phyloP scores from a whole-genome alignment of 1,284 basidiomycete genomes.

The Ustilago crameri region DNA sequence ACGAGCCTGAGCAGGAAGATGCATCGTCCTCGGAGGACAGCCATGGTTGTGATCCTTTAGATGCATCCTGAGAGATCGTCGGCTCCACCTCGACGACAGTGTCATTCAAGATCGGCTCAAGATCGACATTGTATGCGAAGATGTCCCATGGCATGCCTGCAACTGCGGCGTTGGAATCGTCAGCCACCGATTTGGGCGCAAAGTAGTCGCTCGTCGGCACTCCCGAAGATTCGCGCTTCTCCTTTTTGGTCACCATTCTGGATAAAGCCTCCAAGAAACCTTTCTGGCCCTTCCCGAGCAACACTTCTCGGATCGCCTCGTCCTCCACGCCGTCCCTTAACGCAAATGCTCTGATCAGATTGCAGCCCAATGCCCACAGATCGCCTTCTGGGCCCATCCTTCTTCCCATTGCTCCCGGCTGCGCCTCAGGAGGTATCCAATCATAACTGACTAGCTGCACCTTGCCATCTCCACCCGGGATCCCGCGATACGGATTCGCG shows the following conservation, averaged over 20 bases:
- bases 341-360: slow-evolving; percentile 64
- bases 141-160: slow-evolving; percentile 28
- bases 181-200: slow-evolving; percentile 8
- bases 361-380: slow-evolving; percentile 64
- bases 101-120: slow-evolving; percentile 36
- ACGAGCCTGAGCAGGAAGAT: slow-evolving; percentile 11
- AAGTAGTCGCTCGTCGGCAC: slow-evolving; percentile 21
- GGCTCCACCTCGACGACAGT: slow-evolving; percentile 19
- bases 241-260: slow-evolving; percentile 22
- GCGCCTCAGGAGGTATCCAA: slow-evolving; percentile 65
- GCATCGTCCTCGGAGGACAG: background rate
- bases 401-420: slow-evolving; percentile 53
- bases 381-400: slow-evolving; percentile 63
- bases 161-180: background rate
- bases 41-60: background rate
- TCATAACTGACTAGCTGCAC: slow-evolving; percentile 63
- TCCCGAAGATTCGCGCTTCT: slow-evolving; percentile 2
- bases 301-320: slow-evolving; percentile 46
- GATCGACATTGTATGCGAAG: slow-evolving; percentile 31
- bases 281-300: slow-evolving; percentile 55
- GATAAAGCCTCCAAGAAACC: slow-evolving; percentile 51
- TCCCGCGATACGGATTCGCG: slow-evolving; percentile 63
- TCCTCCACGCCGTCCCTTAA: slow-evolving; percentile 64
- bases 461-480: slow-evolving; percentile 58
- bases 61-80: background rate